Conservation (phyloP, 345 rosid genomes). For the Citrus cavaleriei region DNA sequence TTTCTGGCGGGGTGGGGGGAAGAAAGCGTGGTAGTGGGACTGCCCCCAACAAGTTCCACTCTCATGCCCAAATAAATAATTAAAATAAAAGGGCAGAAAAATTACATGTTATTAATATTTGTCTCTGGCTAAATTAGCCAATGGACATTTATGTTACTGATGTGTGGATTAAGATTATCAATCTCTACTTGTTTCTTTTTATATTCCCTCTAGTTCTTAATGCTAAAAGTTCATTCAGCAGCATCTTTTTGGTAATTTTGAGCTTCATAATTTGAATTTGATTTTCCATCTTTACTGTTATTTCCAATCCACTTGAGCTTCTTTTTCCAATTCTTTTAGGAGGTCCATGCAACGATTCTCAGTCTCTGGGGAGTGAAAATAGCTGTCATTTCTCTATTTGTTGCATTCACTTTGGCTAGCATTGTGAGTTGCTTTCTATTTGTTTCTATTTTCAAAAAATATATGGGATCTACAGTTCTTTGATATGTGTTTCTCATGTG, state of each 20-base stretch:
- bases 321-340: constrained; percentile 17
- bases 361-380: constrained; percentile 52
- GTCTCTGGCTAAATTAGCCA: neutral
- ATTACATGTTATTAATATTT: neutral
- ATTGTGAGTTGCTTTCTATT: constrained; percentile 36
- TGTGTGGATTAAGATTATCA: neutral
- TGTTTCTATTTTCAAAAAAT: neutral
- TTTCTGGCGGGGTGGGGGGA: too few species aligned
- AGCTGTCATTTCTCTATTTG: constrained; percentile 38
- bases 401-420: constrained; percentile 44
- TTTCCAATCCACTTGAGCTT: constrained; percentile 15
- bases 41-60: neutral
- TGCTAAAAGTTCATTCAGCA: neutral
- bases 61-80: neutral
- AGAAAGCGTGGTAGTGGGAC: neutral
- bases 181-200: neutral
- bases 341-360: constrained; percentile 48
- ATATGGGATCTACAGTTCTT: neutral
- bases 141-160: neutral
- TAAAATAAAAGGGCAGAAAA: neutral
- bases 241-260: neutral
- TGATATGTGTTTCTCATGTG: neutral
- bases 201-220: neutral
- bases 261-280: neutral
- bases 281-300: neutral